A percentile compares a stretch with the other conserved stretches of the same genome.
Conservation (phyloP, 2,329 filamentous ascomycete genomes). For the Colletotrichum aenigma region DNA sequence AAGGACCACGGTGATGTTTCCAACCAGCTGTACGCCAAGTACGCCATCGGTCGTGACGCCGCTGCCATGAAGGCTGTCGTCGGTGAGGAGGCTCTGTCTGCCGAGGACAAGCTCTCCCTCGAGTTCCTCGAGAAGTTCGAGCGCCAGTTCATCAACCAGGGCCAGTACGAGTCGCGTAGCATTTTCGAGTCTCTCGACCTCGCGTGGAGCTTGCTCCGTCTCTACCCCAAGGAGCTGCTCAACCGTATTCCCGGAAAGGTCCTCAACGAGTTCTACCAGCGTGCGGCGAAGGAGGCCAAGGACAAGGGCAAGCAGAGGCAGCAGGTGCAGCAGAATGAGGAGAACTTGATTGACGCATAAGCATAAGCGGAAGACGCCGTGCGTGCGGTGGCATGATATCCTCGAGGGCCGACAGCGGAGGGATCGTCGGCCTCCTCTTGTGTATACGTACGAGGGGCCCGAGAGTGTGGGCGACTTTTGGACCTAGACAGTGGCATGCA, state of each 20-base stretch:
- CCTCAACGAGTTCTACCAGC: slow-evolving; percentile 82
- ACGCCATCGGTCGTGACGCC: slow-evolving; percentile 97
- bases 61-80: slow-evolving; percentile 99
- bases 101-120: slow-evolving; percentile 95
- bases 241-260: slow-evolving; percentile 91
- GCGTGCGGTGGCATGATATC: not conserved
- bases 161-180: slow-evolving; percentile 86
- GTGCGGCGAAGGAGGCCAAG: slow-evolving; percentile 67
- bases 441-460: slow-evolving; percentile 19
- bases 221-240: slow-evolving; percentile 97
- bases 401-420: slow-evolving; percentile 4
- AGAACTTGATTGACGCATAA: slow-evolving; percentile 67
- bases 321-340: slow-evolving; percentile 51
- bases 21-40: slow-evolving; percentile 99
- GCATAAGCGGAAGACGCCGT: not conserved
- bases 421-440: slow-evolving; percentile 5
- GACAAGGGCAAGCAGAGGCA: slow-evolving; percentile 62
- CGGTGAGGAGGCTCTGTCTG: slow-evolving; percentile 93
- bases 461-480: slow-evolving; percentile 1
- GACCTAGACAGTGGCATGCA: slow-evolving; percentile 21
- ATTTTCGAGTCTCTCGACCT: slow-evolving; percentile 95
- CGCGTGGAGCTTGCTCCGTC: slow-evolving; percentile 93
- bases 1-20: slow-evolving; percentile 98
- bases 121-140: slow-evolving; percentile 99
- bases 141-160: slow-evolving; percentile 90